Base-by-base conservation (phyloP, 2,329 filamentous ascomycete species). In the Pseudogymnoascus sp. region DNA sequence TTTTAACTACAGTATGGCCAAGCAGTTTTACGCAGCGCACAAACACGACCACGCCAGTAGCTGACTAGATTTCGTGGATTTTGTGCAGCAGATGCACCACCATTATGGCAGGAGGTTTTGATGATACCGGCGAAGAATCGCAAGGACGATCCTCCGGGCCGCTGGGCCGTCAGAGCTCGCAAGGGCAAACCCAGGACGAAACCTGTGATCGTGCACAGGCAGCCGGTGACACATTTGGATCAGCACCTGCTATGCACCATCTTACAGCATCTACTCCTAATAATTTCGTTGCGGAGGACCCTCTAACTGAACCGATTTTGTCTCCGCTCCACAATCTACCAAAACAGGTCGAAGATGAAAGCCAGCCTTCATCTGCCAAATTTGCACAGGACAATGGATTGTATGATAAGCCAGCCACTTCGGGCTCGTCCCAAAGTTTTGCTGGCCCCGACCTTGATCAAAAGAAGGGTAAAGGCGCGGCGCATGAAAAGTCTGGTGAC, bases 391-490 rank as follows among this genome's bases (percentile, higher is more conserved):
- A 33, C 48, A 33, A 12, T 55, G 48, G 29, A 18, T 55, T 35
- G 15, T 33, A 55, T 39, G 58, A 39, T 33, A 27, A 40, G 21
- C n/a, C 58, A 59, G 21, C 13, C 5, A 31, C 25, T 39, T 37
- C 21, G 35, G 58, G 27, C 35, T 40, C 58, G 27, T 39, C 37
- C 12, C 58, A 59, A 40, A 39, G 58, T 6, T 39, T 27, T 4
- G 78, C 76, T 21, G 86, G 82, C 67, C 82, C 70, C 5, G 64
- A 64, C 35, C 67, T 67, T 12, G 69, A 72, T 33, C 42, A 65
- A 59, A 70, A 68, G 60, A 67, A 67, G 52, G 71, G 68, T 40
- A 72, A 69, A 62, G 68, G 67, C 13, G 68, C 67, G 12, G 67
- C 64, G 60, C 70, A 72, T 61, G 71, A 70, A 40, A 72, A 72